These are phyloP conservation scores for Stevia rebaudiana DNA, from an alignment of 140 eudicot species.

Conservation along the genomic window DNA sequence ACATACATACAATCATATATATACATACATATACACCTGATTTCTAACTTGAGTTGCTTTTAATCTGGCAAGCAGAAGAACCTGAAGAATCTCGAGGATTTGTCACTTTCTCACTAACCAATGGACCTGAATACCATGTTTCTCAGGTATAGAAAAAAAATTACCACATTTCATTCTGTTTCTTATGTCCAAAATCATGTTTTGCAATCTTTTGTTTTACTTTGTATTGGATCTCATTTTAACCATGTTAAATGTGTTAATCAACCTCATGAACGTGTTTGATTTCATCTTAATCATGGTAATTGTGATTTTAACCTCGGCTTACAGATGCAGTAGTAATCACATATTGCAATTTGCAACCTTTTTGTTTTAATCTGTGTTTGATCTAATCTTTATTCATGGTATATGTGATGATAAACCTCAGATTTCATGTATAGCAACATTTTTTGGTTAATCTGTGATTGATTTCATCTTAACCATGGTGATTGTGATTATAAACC, in stretches of 20 bases:
- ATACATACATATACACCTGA: no score
- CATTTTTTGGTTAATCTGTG: not conserved
- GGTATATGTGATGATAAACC: not conserved
- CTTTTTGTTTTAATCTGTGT: not conserved
- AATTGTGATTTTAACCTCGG: constrained; percentile 25
- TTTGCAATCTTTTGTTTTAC: not conserved
- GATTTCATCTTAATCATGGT: constrained; percentile 1
- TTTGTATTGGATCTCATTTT: not conserved
- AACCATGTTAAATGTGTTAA: not conserved
- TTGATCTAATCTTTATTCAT: not conserved
- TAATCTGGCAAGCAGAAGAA: constrained; percentile 40
- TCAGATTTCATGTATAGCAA: constrained; percentile 34
- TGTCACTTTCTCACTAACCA: constrained; percentile 84
- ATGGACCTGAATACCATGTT: constrained; percentile 93
- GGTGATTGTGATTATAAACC: constrained; percentile 3
- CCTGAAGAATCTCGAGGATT: constrained; percentile 64
- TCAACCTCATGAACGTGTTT: constrained; percentile 21
- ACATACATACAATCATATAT: not conserved
- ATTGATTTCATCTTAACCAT: not conserved
- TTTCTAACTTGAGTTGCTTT: constrained; percentile 2
- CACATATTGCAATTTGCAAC: not conserved
- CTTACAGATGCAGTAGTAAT: constrained; percentile 58
- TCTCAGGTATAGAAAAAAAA: constrained; percentile 56
- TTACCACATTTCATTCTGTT: not conserved
- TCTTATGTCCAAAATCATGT: not conserved